Evolutionary conservation across 2,329 filamentous ascomycete genomes (phyloP).

Genomic region (Metarhizium sp.): DNA sequence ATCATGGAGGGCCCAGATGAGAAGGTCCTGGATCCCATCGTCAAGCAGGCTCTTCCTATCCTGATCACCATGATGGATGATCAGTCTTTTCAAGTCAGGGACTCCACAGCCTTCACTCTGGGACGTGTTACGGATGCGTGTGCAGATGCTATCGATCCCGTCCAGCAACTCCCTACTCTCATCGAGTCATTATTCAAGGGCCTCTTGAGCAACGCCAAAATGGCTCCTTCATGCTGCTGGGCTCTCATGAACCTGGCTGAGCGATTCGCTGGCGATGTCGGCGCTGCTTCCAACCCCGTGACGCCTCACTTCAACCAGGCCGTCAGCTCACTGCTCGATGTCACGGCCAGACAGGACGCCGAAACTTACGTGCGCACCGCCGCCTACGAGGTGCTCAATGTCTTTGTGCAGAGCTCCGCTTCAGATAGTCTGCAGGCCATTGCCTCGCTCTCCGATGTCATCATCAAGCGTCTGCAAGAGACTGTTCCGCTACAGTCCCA

Average conservation of each 20-base stretch:
- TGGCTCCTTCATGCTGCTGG: conserved; percentile 98
- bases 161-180: conserved; percentile 71
- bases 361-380: conserved; percentile 89
- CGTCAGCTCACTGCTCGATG: conserved; percentile 71
- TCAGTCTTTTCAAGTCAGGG: conserved; percentile 77
- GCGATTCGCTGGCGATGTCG: conserved; percentile 81
- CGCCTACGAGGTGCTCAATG: conserved; percentile 92
- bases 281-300: conserved; percentile 68
- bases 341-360: conserved; percentile 73
- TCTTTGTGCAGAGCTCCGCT: conserved; percentile 85
- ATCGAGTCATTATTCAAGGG: conserved; percentile 86
- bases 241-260: conserved; percentile 97
- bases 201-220: conserved; percentile 84
- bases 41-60: conserved; percentile 89
- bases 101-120: conserved; percentile 91
- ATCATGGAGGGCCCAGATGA: conserved; percentile 99
- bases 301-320: conserved; percentile 91
- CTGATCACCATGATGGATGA: conserved; percentile 91
- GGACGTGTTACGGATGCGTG: conserved; percentile 93
- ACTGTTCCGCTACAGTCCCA: conserved; percentile 84
- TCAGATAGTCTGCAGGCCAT: conserved; percentile 75
- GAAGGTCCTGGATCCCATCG: conserved; percentile 81
- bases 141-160: conserved; percentile 82
- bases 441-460: conserved; percentile 74
- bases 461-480: conserved; percentile 83